Base-by-base conservation (phyloP, 2,329 filamentous ascomycete genomes). In the Fusarium sp. region DNA sequence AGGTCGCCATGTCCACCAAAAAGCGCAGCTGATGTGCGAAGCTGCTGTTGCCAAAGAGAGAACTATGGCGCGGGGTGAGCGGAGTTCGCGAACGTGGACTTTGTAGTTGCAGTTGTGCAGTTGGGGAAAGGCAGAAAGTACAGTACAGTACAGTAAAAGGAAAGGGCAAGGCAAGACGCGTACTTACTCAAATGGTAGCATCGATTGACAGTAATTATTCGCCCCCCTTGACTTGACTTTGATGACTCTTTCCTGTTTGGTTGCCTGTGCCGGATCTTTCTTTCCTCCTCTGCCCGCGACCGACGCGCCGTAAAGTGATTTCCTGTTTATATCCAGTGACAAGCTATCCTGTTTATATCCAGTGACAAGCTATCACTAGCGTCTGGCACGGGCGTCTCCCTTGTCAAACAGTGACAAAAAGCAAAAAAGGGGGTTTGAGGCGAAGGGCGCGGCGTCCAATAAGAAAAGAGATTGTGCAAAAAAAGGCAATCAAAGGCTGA, bases 131-230 rank as follows among this genome's bases (percentile, higher is more conserved):
- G 27, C 25, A 25, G 25, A 25, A 25, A 23, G 20, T 23, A 23
- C 20, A 25, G 25, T 25, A 29, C 9, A 29, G 27, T 11, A 29
- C 27, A 29, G 16, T 11, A 53, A 53, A 40, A 49, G 31, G 49
- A 13, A 27, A 13, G 29, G 29, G 18, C 46, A 16, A 44, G 25
- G 18, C 42, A 16, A 44, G 53, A 44, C 23, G 51, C 7, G 31
- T 42, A 70, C 76, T 73, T 72, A 78, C 74, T 77, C 74, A 69
- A 76, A 67, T 16, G 67, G 64, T 55, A 77, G 72, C 75, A 77
- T 75, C 56, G 69, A 62, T 64, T 53, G 27, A 60, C 38, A 27
- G 16, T 31, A 14, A 27, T 27, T 46, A 55, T 58, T 60, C 38
- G 53, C 51, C 25, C 20, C 20, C 38, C 38, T 40, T 40, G 33